Conservation (phyloP, 208 protist species). For the Crithidia sp. region DNA sequence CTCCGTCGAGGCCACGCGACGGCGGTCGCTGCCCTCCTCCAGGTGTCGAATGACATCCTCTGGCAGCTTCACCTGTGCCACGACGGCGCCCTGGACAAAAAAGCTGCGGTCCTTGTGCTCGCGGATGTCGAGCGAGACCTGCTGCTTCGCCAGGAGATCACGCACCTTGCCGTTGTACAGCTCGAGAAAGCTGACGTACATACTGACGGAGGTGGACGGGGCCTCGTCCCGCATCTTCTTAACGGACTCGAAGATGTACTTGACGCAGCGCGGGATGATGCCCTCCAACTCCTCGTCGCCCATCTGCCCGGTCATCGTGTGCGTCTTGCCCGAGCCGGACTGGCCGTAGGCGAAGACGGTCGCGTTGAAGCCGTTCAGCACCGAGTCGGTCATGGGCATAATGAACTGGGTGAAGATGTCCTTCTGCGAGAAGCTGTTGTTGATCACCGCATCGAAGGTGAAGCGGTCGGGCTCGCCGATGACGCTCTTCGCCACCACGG, state of each 20-base stretch:
- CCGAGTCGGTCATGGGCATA: conserved; percentile 84
- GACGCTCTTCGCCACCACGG: conserved; percentile 66
- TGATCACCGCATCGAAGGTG: conserved; percentile 92
- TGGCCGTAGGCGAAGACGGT: conserved; percentile 96
- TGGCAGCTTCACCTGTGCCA: conserved; percentile 77
- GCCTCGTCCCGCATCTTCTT: conserved; percentile 45
- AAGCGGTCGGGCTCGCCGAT: conserved; percentile 75
- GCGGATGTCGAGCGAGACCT: conserved; percentile 80
- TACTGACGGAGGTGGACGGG: conserved; percentile 52
- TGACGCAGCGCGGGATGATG: conserved; percentile 81
- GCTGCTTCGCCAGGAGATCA: conserved; percentile 87
- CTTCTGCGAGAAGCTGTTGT: conserved; percentile 87
- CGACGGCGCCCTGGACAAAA: conserved; percentile 77
- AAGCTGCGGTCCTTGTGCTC: conserved; percentile 88
- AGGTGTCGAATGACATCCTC: conserved; percentile 81
- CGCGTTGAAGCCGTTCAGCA: conserved; percentile 92
- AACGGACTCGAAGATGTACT: conserved; percentile 79
- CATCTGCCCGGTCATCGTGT: conserved; percentile 91
- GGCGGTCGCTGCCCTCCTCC: conserved; percentile 89
- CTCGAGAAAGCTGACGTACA: conserved; percentile 88
- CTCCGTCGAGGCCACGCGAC: conserved; percentile 81
- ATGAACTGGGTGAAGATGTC: conserved; percentile 91
- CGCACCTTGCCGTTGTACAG: conserved; percentile 92
- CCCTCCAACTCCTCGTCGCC: conserved; percentile 65
- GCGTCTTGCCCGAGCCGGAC: conserved; percentile 94